Conservation (phyloP, 129 eudicot species). For the Chrysanthemum makinoi region DNA sequence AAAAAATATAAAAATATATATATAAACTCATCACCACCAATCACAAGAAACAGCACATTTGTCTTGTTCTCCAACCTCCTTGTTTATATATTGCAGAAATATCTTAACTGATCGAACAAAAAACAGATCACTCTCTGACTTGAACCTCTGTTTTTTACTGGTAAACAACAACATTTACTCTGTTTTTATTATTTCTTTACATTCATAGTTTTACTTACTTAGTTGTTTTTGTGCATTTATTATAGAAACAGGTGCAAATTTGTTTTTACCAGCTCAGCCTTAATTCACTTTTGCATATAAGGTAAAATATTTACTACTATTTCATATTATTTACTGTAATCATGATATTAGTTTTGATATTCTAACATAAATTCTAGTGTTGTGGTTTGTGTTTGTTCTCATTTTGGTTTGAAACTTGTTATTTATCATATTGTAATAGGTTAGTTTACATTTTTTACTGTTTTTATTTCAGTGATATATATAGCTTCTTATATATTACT, state of each 20-base stretch:
- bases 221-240: background rate
- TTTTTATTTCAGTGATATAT: background rate
- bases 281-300: background rate
- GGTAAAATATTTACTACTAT: background rate
- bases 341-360: background rate
- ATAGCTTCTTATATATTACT: too few species aligned
- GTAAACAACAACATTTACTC: conserved; percentile 12
- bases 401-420: background rate
- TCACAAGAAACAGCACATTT: conserved; percentile 27
- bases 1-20: background rate
- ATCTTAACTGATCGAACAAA: too few species aligned
- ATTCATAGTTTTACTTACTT: conserved; percentile 4
- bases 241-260: background rate
- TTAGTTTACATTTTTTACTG: background rate
- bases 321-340: too few species aligned
- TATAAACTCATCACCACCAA: conserved; percentile 17
- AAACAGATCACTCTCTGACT: conserved; percentile 2
- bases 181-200: background rate
- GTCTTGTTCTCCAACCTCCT: conserved; percentile 21
- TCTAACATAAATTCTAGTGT: background rate
- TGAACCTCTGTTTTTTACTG: conserved; percentile 23
- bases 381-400: background rate
- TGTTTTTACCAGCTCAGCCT: conserved; percentile 19
- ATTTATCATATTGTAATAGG: background rate
- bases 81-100: conserved; percentile 3